Base-by-base conservation (phyloP, 306 rosid genomes). In the Cucumis melo region DNA sequence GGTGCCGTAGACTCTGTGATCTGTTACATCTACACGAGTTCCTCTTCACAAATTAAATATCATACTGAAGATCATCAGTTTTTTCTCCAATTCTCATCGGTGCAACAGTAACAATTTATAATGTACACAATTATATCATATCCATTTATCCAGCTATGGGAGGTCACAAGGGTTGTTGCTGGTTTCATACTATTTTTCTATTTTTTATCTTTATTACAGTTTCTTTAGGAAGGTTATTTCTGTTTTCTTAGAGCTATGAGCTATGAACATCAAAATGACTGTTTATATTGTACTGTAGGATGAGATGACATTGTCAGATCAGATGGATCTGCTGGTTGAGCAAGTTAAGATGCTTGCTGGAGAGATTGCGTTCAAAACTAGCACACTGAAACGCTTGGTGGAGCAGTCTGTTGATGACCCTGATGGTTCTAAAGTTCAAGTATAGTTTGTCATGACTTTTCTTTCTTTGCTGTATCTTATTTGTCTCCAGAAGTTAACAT, bases 261-360 rank as follows among this genome's bases (percentile, higher is more conserved):
- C 27, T 38, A 12, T 61, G 79, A 19, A 41, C 78, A 24, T 57
- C 62, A 77, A 78, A 57, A 67, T 24, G 67, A 50, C 76, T 71
- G 77, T 77, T 65, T 44, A 13, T 42, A 27, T 75, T 82, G 74
- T 70, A 85, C 73, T 80, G 50, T 77, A 94, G 99, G 96, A 87
- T 38, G 96, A 94, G 81, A 92, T 92, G 89, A 81, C 97, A 66
- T 86, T 85, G 82, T 89, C 97, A 5, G 99, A 95, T 89, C 99
- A 95, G 82, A 87, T 86, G 86, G 99, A 95, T 82, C 96, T 95
- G 82, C 98, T 92, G 73, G 96, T 83, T 41, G 99, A 95, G 86
- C 99, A 95, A 90, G 97, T 95, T 76, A 95, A 95, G 89, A 89
- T 95, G 99, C 98, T 95, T 79, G 97, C 98, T 64, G 99, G 97